Base-by-base conservation (phyloP, 768 basidiomycete genomes). In the Suillus alpinus region DNA sequence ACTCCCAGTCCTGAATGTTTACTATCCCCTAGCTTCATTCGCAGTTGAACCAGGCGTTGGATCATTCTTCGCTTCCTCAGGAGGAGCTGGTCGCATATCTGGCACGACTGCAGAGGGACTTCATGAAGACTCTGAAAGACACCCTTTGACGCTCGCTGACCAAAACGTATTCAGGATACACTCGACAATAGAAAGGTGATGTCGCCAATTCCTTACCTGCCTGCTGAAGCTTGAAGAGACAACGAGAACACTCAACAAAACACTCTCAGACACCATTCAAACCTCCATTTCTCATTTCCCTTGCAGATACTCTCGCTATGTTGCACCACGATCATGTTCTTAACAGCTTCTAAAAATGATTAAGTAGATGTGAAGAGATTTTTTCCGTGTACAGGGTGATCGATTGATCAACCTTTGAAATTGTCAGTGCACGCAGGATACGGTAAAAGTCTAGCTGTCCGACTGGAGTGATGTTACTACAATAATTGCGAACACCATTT, bases 51-150 rank as follows among this genome's bases (percentile, higher is more conserved):
- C 91, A 95, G 73, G 88, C 86, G 0, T 73, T 85, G 43, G 84
- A 90, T 32, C 77, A 92, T 66, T 91, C 92, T 18, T 79, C 86
- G 3, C 80, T 94, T 34, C 90, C 91, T 1, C 86, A 89, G 58
- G 79, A 80, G 62, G 92, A 92, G 50, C 76, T 94, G 1, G 70
- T 84, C 18, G 75, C 76, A 3, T 92, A 92, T 68, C 76, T 94
- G 41, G 78, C 79, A 52, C 79, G 84, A 29, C 81, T 94, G 65
- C 92, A 94, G 69, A 82, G 77, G 61, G 88, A 91, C 56, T 83
- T 91, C 57, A 83, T 86, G 23, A 81, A 79, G 52, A 82, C 84
- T 18, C 80, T 90, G 57, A 66, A 69, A 29, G 70, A 74, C 23
- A 77, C 70, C 36, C 66, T 79, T 34, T 72, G 50, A 67, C 13